Evolutionary conservation across 169 alveolate species (phyloP).

Genomic region (Plasmodium chabaudi): DNA sequence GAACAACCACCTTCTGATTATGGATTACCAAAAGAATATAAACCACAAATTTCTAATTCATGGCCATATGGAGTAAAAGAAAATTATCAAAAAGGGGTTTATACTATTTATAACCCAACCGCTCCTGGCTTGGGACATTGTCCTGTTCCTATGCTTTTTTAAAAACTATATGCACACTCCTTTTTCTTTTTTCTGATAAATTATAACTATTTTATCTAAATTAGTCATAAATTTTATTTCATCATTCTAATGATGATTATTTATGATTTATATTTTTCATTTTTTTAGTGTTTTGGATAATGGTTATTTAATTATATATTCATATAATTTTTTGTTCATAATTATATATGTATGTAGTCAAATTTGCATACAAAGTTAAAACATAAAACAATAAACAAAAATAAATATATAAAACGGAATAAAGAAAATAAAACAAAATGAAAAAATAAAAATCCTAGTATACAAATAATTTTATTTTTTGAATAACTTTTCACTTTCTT

Average conservation of each 20-base stretch:
- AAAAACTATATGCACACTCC: neutral
- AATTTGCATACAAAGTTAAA: too few relatives aligned
- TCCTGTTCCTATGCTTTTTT: slow-evolving; percentile 88
- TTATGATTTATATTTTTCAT: neutral
- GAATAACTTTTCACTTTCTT: too few relatives aligned
- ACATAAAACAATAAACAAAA: too few relatives aligned
- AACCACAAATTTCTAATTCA: slow-evolving; percentile 81
- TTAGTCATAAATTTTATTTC: neutral
- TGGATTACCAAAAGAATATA: slow-evolving; percentile 80
- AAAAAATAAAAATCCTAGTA: neutral
- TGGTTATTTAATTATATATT: neutral
- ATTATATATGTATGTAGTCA: too few relatives aligned
- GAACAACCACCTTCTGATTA: slow-evolving; percentile 87
- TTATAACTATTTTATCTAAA: too few relatives aligned
- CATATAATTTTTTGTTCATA: too few relatives aligned
- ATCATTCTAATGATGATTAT: neutral
- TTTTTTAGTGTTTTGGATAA: neutral
- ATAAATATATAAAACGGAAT: too few relatives aligned
- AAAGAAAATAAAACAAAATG: slow-evolving; percentile 17
- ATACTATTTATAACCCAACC: slow-evolving; percentile 86
- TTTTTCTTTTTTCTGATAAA: too few relatives aligned
- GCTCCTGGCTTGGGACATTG: slow-evolving; percentile 88
- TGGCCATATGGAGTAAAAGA: slow-evolving; percentile 88
- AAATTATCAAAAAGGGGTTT: slow-evolving; percentile 83
- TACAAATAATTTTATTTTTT: neutral